A percentile compares a stretch with the other conserved stretches of the same genome.
Conservation (phyloP, 106 monocot genomes). For the Dactylorhiza incarnata region DNA sequence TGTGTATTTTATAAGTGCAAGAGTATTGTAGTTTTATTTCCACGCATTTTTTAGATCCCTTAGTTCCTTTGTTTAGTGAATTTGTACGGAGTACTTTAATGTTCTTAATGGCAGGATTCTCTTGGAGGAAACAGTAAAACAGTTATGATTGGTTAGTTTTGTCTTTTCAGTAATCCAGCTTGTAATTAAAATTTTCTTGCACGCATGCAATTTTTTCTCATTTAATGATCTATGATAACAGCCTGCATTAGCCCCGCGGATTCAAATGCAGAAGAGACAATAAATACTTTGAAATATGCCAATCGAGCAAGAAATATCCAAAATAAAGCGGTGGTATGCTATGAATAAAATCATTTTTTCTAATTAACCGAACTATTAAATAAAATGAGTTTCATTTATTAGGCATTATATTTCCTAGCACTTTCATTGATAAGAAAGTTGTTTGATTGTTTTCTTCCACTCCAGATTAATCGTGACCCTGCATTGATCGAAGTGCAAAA, state of each 20-base stretch:
- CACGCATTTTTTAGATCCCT: background rate
- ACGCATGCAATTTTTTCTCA: background rate
- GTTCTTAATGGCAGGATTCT: conserved; percentile 58
- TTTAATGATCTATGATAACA: conserved; percentile 15
- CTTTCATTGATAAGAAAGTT: background rate
- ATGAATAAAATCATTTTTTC: background rate
- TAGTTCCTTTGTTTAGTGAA: background rate
- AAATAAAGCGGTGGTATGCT: conserved; percentile 93
- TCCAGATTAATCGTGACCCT: conserved; percentile 93
- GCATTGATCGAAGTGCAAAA: conserved; percentile 79
- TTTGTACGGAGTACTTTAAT: background rate
- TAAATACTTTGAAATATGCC: conserved; percentile 97
- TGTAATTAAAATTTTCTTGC: background rate
- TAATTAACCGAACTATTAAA: background rate
- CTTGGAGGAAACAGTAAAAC: conserved; percentile 99
- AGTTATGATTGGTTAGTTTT: conserved; percentile 76
- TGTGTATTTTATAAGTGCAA: background rate
- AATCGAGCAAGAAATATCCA: conserved; percentile 97
- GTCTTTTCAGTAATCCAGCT: background rate
- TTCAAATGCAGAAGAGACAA: conserved; percentile 93
- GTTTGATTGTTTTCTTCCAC: conserved; percentile 6
- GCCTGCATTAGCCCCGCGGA: conserved; percentile 98
- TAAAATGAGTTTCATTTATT: background rate
- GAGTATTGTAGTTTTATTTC: background rate
- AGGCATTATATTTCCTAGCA: background rate